These are phyloP conservation scores for Crepidotus variabilis DNA, from an alignment of 768 basidiomycete genomes.

Conservation along the genomic window DNA sequence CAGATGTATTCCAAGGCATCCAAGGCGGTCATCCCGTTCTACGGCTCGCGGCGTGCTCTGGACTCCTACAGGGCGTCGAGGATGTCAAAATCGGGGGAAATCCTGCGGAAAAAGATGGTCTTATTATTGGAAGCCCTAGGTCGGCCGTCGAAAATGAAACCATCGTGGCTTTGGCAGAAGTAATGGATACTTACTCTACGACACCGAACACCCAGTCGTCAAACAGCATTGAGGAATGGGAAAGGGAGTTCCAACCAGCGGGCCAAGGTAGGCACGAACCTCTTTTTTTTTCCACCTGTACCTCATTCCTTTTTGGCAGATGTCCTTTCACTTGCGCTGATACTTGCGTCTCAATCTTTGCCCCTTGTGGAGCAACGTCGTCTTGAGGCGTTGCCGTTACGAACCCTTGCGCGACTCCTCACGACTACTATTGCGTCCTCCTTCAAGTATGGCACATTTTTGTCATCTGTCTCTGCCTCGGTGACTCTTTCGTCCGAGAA, in stretches of 20 bases:
- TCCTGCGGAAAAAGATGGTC: conserved; percentile 18
- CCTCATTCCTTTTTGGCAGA: conserved; percentile 25
- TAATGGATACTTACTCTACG: conserved; percentile 56
- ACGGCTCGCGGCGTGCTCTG: conserved; percentile 58
- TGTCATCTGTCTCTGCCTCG: conserved; percentile 36
- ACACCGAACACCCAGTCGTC: conserved; percentile 19
- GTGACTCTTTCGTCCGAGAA: conserved; percentile 22
- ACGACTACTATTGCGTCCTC: conserved; percentile 49
- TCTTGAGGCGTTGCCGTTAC: conserved; percentile 58
- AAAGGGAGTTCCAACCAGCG: conserved; percentile 62
- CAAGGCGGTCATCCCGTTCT: conserved; percentile 65
- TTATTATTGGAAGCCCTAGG: conserved; percentile 28
- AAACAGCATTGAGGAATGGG: conserved; percentile 45
- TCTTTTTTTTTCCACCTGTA: conserved; percentile 1
- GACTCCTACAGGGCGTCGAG: conserved; percentile 60
- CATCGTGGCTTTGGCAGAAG: conserved; percentile 68
- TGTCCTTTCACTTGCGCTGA: conserved; percentile 45
- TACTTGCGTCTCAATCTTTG: conserved; percentile 59
- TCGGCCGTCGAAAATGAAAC: conserved; percentile 58
- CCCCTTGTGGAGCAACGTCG: conserved; percentile 50
- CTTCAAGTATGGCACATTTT: conserved; percentile 54
- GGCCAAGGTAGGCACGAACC: conserved; percentile 34
- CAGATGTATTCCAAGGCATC: conserved; percentile 49
- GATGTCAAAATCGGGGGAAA: conserved; percentile 39
- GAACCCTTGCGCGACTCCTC: conserved; percentile 30